These are phyloP conservation scores for Colletotrichum tanaceti DNA, from an alignment of 2,329 filamentous ascomycete species.

Conservation along the genomic window DNA sequence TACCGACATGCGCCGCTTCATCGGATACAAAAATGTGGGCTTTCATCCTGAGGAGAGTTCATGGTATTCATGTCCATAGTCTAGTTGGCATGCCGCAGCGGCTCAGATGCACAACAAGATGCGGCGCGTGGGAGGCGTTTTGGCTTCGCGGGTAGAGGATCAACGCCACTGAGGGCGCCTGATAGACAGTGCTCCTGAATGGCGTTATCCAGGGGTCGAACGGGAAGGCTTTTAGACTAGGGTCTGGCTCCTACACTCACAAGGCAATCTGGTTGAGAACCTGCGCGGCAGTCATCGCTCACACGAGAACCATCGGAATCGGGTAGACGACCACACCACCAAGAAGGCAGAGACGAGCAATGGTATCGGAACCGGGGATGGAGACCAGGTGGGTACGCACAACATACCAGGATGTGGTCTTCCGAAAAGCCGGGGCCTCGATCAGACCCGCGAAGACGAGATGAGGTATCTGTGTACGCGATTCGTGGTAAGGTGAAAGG, in stretches of 20 bases:
- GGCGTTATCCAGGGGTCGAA: conserved; percentile 38
- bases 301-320: conserved; percentile 4
- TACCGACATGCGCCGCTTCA: neutral
- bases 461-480: neutral
- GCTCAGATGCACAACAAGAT: conserved; percentile 41
- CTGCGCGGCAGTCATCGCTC: conserved; percentile 4
- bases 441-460: conserved; percentile 2
- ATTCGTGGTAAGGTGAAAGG: conserved; percentile 12
- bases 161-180: conserved; percentile 34
- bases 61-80: neutral
- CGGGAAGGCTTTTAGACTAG: conserved; percentile 38
- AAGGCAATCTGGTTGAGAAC: conserved; percentile 4
- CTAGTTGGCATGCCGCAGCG: conserved; percentile 24
- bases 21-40: neutral
- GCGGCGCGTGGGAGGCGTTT: conserved; percentile 40
- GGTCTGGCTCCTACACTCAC: neutral
- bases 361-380: conserved; percentile 21
- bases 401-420: conserved; percentile 25
- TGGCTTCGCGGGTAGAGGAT: conserved; percentile 33
- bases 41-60: neutral
- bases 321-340: neutral
- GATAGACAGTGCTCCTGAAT: conserved; percentile 30
- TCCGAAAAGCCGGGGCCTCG: conserved; percentile 11
- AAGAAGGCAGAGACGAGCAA: conserved; percentile 11
- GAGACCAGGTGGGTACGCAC: conserved; percentile 6